A percentile compares a stretch with the other conserved stretches of the same genome.
Conservation (phyloP, 345 rosid species). For the Eucalyptus rudis region DNA sequence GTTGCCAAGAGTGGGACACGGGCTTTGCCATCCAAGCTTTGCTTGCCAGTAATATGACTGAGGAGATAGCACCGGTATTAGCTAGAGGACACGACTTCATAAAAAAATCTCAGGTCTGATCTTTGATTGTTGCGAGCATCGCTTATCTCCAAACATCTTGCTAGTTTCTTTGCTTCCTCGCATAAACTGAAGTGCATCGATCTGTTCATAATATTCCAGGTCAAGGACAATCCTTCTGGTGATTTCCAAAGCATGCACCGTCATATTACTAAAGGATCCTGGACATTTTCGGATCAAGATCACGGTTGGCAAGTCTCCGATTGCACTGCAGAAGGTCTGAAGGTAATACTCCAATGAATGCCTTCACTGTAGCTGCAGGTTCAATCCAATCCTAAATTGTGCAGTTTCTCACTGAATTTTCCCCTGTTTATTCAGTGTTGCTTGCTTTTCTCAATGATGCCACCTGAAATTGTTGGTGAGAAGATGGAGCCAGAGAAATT, state of each 20-base stretch:
- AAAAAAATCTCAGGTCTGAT: conserved; percentile 36
- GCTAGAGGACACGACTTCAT: conserved; percentile 17
- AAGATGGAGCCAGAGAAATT: conserved; percentile 20
- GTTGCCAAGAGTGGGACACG: conserved; percentile 60
- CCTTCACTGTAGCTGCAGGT: neutral
- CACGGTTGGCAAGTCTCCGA: conserved; percentile 43
- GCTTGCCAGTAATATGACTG: conserved; percentile 14
- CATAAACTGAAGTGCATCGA: neutral
- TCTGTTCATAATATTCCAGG: neutral
- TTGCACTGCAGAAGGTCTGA: conserved; percentile 27
- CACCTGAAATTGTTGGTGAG: conserved; percentile 35
- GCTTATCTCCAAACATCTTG: neutral
- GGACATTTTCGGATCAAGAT: conserved; percentile 39
- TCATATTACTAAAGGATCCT: conserved; percentile 31
- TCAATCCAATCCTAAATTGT: neutral
- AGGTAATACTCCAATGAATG: neutral
- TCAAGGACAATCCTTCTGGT: conserved; percentile 25
- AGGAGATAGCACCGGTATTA: conserved; percentile 17
- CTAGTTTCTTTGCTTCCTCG: neutral
- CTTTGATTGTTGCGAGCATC: neutral
- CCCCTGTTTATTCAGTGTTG: conserved; percentile 11
- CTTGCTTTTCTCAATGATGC: conserved; percentile 20
- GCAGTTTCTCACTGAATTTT: neutral
- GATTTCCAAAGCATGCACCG: conserved; percentile 20
- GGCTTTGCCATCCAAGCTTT: conserved; percentile 27